These are phyloP conservation scores for Lentinula sp. DNA, from an alignment of 768 basidiomycete species.

Conservation along the genomic window DNA sequence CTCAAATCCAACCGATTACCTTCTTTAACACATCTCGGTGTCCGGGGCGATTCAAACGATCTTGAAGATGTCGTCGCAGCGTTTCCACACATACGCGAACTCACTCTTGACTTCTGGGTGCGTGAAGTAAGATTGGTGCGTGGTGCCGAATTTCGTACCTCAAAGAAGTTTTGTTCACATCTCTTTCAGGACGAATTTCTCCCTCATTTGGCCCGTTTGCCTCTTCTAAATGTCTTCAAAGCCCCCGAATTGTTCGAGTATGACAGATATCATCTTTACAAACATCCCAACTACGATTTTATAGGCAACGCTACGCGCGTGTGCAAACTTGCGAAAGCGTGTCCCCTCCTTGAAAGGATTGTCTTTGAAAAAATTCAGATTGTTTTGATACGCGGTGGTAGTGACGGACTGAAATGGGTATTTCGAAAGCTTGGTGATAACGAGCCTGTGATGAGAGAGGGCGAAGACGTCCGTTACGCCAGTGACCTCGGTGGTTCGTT, in stretches of 20 bases:
- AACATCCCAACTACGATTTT: neutral
- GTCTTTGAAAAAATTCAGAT: neutral
- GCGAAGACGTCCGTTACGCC: neutral
- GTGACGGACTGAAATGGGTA: neutral
- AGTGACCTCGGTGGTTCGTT: neutral
- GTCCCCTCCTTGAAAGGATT: neutral
- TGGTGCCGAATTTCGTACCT: neutral
- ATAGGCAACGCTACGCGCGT: neutral
- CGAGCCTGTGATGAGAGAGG: neutral
- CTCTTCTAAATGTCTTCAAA: neutral
- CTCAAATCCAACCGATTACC: neutral
- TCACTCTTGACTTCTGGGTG: neutral
- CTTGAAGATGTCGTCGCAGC: neutral
- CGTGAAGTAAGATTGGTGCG: neutral
- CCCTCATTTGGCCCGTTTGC: neutral
- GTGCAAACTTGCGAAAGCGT: neutral
- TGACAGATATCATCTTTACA: neutral
- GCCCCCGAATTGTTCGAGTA: neutral
- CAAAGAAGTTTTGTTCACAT: neutral
- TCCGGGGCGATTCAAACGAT: neutral
- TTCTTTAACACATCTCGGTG: neutral
- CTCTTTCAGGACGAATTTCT: neutral
- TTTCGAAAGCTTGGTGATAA: neutral
- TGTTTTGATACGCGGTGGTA: neutral
- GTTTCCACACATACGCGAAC: neutral